Conservation (phyloP, 202 grass and related monocot species). For the Carex arenaria region DNA sequence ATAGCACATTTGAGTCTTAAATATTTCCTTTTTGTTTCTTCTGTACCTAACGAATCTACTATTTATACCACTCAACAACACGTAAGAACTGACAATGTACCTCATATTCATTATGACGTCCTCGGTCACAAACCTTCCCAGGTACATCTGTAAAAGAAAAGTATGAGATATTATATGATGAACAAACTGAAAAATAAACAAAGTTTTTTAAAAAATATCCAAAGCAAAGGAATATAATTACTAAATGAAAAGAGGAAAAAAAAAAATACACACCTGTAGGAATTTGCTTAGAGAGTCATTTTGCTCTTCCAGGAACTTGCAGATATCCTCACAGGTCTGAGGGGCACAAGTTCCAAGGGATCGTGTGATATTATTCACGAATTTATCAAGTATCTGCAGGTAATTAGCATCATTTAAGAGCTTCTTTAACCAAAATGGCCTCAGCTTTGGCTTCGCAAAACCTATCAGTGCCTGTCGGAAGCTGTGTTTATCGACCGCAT, state of each 20-base stretch:
- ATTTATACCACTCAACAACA: background rate
- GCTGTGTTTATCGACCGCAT: background rate
- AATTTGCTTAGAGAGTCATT: background rate
- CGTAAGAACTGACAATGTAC: background rate
- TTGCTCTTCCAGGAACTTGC: background rate
- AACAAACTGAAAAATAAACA: too few species aligned
- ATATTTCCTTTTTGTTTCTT: too few species aligned
- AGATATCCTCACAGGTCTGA: background rate
- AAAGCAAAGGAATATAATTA: background rate
- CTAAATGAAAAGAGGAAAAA: background rate
- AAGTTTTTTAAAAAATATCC: background rate
- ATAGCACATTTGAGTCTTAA: too few species aligned
- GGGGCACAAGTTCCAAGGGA: background rate
- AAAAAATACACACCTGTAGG: background rate
- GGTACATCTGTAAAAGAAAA: background rate
- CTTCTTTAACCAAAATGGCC: background rate
- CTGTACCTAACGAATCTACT: too few species aligned
- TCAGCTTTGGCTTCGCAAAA: slow-evolving; percentile 11
- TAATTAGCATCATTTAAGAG: background rate
- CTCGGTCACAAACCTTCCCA: background rate
- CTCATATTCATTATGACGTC: background rate
- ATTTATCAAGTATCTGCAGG: background rate
- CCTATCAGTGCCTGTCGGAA: background rate
- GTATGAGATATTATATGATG: background rate
- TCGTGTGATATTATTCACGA: background rate